Evolutionary conservation across 305 asterid species (phyloP).

Genomic region (Solanum hybrid): DNA sequence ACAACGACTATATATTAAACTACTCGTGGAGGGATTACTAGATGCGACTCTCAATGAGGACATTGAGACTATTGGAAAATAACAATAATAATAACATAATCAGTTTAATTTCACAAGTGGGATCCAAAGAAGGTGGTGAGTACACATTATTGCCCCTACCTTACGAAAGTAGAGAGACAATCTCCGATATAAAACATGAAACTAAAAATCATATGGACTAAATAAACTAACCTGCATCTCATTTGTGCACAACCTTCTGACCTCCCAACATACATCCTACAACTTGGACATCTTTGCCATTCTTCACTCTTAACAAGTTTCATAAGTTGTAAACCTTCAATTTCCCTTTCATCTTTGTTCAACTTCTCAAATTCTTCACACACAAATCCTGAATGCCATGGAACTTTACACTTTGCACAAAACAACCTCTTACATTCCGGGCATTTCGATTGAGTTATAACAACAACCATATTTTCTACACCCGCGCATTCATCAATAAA

Average conservation of each 20-base stretch:
- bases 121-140: neutral
- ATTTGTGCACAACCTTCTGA: conserved; percentile 53
- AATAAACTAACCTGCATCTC: conserved; percentile 50
- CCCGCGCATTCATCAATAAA: conserved; percentile 30
- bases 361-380: conserved; percentile 47
- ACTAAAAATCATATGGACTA: neutral
- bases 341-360: conserved; percentile 38
- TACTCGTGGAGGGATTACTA: neutral
- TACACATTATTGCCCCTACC: neutral
- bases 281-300: conserved; percentile 63
- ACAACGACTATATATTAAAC: no score
- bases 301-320: conserved; percentile 36
- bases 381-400: conserved; percentile 52
- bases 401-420: conserved; percentile 53
- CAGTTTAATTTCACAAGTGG: neutral
- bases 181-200: neutral
- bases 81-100: neutral
- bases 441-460: conserved; percentile 37
- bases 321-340: conserved; percentile 29
- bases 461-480: neutral
- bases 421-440: conserved; percentile 55
- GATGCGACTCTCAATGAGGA: neutral
- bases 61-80: neutral
- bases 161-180: neutral
- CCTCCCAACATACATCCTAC: conserved; percentile 48